Percentiles rank a stretch among this genome's conserved stretches.
phyloP scores from a whole-genome alignment of 768 basidiomycete genomes.

The Suillus hirtellus region DNA sequence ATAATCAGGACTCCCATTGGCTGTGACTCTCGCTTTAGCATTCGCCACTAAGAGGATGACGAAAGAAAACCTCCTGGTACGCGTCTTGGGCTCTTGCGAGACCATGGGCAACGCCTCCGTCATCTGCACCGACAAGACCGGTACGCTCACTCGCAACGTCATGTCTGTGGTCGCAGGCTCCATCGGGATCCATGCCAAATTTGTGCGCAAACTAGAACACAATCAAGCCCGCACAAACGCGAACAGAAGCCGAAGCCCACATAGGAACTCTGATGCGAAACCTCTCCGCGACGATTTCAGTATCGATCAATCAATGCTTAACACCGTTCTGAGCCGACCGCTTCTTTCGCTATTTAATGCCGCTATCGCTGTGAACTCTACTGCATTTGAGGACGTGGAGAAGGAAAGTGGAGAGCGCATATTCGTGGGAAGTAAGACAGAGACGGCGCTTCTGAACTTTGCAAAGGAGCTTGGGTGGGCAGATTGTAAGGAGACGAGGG shows the following conservation, averaged over 20 bases:
- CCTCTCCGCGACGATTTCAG: conserved; percentile 69
- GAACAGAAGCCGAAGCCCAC: conserved; percentile 45
- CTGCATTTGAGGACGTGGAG: conserved; percentile 86
- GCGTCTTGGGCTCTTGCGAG: conserved; percentile 94
- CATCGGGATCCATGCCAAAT: conserved; percentile 92
- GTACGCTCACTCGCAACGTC: conserved; percentile 91
- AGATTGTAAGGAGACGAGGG: conserved; percentile 67
- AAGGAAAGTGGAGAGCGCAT: conserved; percentile 54
- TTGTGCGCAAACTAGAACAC: conserved; percentile 75
- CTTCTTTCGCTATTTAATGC: conserved; percentile 75
- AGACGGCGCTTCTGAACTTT: conserved; percentile 86
- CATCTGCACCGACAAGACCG: conserved; percentile 95
- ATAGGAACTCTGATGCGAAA: conserved; percentile 33
- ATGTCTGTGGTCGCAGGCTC: conserved; percentile 98
- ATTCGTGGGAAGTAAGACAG: conserved; percentile 94
- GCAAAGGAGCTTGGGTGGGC: conserved; percentile 80
- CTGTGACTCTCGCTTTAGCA: conserved; percentile 93
- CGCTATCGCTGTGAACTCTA: conserved; percentile 89
- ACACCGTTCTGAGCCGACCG: conserved; percentile 57
- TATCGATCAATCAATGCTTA: conserved; percentile 75
- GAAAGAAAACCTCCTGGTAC: conserved; percentile 89
- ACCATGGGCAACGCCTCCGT: conserved; percentile 99
- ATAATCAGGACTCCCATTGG: conserved; percentile 78
- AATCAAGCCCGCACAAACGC: conserved; percentile 75
- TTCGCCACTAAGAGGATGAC: conserved; percentile 99